These are phyloP conservation scores for Apophysomyces sp. DNA, from an alignment of 371 early-diverging fungal species.

Conservation along the genomic window DNA sequence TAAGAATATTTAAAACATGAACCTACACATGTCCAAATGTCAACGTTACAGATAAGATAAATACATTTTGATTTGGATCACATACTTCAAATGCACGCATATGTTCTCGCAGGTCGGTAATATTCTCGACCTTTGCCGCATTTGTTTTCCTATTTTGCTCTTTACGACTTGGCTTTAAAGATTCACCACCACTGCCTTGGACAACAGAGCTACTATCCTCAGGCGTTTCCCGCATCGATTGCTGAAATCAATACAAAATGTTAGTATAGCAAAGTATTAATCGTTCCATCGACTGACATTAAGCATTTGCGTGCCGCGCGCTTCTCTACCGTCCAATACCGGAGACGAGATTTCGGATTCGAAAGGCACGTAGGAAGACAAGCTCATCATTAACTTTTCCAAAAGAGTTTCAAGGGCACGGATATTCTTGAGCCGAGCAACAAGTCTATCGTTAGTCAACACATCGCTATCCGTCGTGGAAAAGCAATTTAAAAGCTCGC, in stretches of 20 bases:
- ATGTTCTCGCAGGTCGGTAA: constrained; percentile 28
- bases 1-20: constrained; percentile 20
- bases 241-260: not conserved
- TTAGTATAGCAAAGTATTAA: not conserved
- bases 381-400: constrained; percentile 30
- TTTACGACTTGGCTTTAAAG: constrained; percentile 11
- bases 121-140: not conserved
- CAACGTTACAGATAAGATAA: not conserved
- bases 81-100: constrained; percentile 54
- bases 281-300: too few species aligned
- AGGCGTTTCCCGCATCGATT: not conserved
- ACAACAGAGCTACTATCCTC: constrained; percentile 5
- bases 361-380: constrained; percentile 45
- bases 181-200: not conserved
- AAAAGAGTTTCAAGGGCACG: constrained; percentile 45
- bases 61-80: not conserved
- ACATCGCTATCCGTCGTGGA: constrained; percentile 38
- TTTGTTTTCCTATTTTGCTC: constrained; percentile 3
- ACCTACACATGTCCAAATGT: constrained; percentile 13
- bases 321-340: not conserved
- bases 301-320: constrained; percentile 1
- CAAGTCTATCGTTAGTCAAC: constrained; percentile 27
- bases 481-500: constrained; percentile 73
- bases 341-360: constrained; percentile 19
- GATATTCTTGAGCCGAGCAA: constrained; percentile 29